Base-by-base conservation (phyloP, 805 yeast genomes). In the Candida xyloterini region DNA sequence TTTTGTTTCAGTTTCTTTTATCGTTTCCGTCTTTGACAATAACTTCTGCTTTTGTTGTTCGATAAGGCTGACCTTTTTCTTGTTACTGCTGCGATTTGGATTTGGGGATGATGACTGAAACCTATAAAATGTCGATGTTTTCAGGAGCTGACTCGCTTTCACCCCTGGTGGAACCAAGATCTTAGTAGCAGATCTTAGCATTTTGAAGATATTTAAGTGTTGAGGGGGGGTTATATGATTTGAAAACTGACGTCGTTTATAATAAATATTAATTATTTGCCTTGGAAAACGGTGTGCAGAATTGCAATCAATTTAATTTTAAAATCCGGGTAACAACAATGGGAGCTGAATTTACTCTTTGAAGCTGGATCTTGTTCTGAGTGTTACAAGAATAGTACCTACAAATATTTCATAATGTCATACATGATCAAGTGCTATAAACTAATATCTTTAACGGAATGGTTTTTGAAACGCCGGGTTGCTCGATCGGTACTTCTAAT, bases 391-490 rank as follows among this genome's bases (percentile, higher is more conserved):
- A 18, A 18, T 4, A 18, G 4, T 18, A 18, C 4, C 20, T 4
- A 18, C 20, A 18, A 4, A 5, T 18, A 5, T 5, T 18, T 18
- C 20, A 18, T 6, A 18, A 5, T 5, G 4, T 18, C 20, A 18
- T 18, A 18, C 15, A 27, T 13, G 8, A 27, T 6, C 4, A 11
- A 27, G 20, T 14, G 10, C 24, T 23, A 38, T 10, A 25, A n/a
- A 13, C 28, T 11, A n/a, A 60, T 51, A 33, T 62, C 65, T 25
- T 46, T 52, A 4, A 85, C 87, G 23, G 76, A 74, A 50, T 83
- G 93, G 42, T 80, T 76, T 64, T 90, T 90, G 69, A 88, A 88
- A 66, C 90, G 88, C 52, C 84, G 77, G 16, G 82, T 85, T 0
- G 95, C 79, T 42, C 98, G 70, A 52, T 90, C 97, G 8, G 78